Percentiles rank a stretch among this genome's conserved stretches.
phyloP scores from a whole-genome alignment of 2,329 filamentous ascomycete genomes.

The Onygena corvina region DNA sequence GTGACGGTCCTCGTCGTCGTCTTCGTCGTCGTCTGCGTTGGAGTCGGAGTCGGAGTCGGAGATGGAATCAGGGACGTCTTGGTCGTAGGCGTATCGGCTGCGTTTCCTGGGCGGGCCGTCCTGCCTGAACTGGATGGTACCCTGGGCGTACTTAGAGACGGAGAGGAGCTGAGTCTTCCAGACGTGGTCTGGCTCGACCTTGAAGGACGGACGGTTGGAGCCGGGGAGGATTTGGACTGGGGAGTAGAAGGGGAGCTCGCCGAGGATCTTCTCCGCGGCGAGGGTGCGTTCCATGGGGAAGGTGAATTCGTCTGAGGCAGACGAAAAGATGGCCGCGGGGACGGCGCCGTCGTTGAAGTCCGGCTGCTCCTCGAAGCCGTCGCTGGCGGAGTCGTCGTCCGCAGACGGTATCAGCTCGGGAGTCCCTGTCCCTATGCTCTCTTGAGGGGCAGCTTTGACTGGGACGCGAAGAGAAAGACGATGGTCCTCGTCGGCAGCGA shows the following conservation, averaged over 20 bases:
- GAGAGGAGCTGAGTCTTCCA: slow-evolving; percentile 71
- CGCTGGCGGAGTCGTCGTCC: slow-evolving; percentile 47
- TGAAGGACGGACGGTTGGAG: slow-evolving; percentile 45
- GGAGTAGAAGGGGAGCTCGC: slow-evolving; percentile 70
- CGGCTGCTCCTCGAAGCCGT: slow-evolving; percentile 37
- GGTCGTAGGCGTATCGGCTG: slow-evolving; percentile 63
- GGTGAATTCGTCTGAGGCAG: slow-evolving; percentile 70
- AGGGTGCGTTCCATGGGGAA: slow-evolving; percentile 65
- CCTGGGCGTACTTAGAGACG: slow-evolving; percentile 75
- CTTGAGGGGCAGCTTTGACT: slow-evolving; percentile 20
- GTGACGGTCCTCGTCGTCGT: slow-evolving; percentile 19
- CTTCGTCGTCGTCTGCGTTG: slow-evolving; percentile 54
- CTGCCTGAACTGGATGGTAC: slow-evolving; percentile 59
- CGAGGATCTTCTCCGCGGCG: slow-evolving; percentile 61
- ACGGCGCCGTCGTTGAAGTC: slow-evolving; percentile 37
- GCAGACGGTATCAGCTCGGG: slow-evolving; percentile 56
- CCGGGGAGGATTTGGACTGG: slow-evolving; percentile 45
- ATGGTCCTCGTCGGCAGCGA: slow-evolving; percentile 51
- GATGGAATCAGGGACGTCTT: background rate
- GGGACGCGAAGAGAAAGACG: slow-evolving; percentile 58
- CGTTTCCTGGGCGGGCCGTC: slow-evolving; percentile 59
- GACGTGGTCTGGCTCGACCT: slow-evolving; percentile 53
- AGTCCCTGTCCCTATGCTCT: slow-evolving; percentile 33
- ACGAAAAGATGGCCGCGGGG: slow-evolving; percentile 68
- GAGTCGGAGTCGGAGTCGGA: slow-evolving; percentile 50